Percentiles rank a stretch among this genome's conserved stretches.
These are phyloP conservation scores for Limonium bicolor DNA, from an alignment of 148 eudicot genomes.

Conservation along the genomic window DNA sequence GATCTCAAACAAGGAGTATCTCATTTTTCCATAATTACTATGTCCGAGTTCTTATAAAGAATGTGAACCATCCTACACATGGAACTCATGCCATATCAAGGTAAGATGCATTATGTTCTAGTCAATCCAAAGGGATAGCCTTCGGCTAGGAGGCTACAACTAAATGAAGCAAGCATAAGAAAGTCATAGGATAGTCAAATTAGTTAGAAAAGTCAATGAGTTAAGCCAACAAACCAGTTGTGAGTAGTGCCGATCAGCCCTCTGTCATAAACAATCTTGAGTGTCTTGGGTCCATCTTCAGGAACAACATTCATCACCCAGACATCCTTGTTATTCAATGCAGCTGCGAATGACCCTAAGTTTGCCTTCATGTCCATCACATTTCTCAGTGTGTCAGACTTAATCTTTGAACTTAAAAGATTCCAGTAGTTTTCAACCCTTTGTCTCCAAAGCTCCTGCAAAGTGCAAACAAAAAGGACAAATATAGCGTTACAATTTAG, in stretches of 20 bases:
- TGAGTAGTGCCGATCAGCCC: slow-evolving; percentile 85
- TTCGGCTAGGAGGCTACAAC: too few relatives aligned
- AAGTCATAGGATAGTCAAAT: background rate
- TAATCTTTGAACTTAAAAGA: slow-evolving; percentile 58
- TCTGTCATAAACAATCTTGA: slow-evolving; percentile 78
- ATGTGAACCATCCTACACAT: too few relatives aligned
- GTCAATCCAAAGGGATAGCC: too few relatives aligned
- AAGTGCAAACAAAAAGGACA: background rate
- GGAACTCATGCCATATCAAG: too few relatives aligned
- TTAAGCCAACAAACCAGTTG: too few relatives aligned
- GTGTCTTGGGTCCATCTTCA: slow-evolving; percentile 95
- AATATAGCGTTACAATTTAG: background rate
- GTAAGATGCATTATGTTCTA: too few relatives aligned
- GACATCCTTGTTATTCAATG: slow-evolving; percentile 77
- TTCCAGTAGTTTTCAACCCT: slow-evolving; percentile 86
- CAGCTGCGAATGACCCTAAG: slow-evolving; percentile 93
- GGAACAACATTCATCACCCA: slow-evolving; percentile 99
- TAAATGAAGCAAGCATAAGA: background rate
- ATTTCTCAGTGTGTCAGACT: slow-evolving; percentile 63
- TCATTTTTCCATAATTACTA: too few relatives aligned
- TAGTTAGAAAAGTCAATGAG: slow-evolving; percentile 1
- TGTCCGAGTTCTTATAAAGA: too few relatives aligned
- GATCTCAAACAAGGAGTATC: too few relatives aligned
- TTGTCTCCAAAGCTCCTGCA: slow-evolving; percentile 71
- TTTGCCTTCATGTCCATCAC: slow-evolving; percentile 98